Conservation (phyloP, 352 stramenopile genomes). For the Albugo laibachii region DNA sequence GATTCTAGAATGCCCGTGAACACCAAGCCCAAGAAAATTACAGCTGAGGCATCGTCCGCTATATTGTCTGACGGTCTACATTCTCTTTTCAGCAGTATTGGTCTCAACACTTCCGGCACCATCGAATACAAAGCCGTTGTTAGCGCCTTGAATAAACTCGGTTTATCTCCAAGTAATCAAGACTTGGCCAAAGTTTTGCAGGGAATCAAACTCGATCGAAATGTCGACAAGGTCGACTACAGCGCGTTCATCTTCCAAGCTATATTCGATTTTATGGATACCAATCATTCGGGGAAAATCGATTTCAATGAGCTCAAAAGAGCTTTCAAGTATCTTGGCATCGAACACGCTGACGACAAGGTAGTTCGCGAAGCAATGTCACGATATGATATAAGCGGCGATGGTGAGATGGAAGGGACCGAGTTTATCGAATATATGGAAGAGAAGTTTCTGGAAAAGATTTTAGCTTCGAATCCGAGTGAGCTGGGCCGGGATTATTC, state of each 20-base stretch:
- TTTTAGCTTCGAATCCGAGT: background rate
- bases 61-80: slow-evolving; percentile 15
- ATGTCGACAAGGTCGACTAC: slow-evolving; percentile 34
- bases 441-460: slow-evolving; percentile 24
- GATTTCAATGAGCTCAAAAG: slow-evolving; percentile 52
- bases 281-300: slow-evolving; percentile 50
- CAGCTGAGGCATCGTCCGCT: no score
- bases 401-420: slow-evolving; percentile 59
- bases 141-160: slow-evolving; percentile 37
- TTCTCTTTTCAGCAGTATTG: slow-evolving; percentile 36
- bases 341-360: slow-evolving; percentile 31
- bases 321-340: slow-evolving; percentile 47
- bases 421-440: slow-evolving; percentile 74
- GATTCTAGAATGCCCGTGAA: no score
- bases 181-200: slow-evolving; percentile 23
- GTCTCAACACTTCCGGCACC: slow-evolving; percentile 33
- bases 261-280: slow-evolving; percentile 57
- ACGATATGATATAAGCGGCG: slow-evolving; percentile 49
- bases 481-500: background rate
- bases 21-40: no score
- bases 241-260: slow-evolving; percentile 48
- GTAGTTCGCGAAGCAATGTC: slow-evolving; percentile 42
- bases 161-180: slow-evolving; percentile 30
- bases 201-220: slow-evolving; percentile 28
- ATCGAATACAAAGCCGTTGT: slow-evolving; percentile 38